phyloP scores from a whole-genome alignment of 305 asterid species.

The Fraxinus floribunda region DNA sequence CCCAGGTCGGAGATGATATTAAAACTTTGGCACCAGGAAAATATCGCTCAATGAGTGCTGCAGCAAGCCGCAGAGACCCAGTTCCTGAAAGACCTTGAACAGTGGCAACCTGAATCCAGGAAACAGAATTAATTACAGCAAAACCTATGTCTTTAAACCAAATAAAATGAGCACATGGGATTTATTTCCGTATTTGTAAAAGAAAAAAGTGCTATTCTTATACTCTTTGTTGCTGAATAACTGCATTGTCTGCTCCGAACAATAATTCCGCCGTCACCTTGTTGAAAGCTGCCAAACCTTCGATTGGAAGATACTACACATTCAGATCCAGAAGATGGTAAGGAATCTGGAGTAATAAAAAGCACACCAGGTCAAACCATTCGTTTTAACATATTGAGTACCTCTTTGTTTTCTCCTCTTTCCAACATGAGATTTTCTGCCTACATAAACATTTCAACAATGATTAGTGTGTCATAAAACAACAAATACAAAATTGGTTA shows the following conservation, averaged over 20 bases:
- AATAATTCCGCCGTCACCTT: constrained; percentile 85
- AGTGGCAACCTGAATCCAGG: constrained; percentile 69
- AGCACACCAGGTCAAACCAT: constrained; percentile 11
- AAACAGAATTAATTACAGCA: constrained; percentile 13
- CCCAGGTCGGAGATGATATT: constrained; percentile 98
- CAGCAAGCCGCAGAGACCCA: constrained; percentile 95
- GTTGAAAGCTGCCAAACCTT: constrained; percentile 95
- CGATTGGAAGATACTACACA: constrained; percentile 89
- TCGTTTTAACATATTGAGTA: constrained; percentile 28
- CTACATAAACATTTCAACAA: constrained; percentile 34
- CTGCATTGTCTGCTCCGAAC: constrained; percentile 73
- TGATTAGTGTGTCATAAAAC: not conserved
- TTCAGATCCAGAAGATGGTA: constrained; percentile 23
- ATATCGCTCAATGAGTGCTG: constrained; percentile 84
- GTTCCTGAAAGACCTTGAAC: constrained; percentile 99
- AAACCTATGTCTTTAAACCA: not conserved
- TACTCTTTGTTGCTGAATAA: constrained; percentile 82
- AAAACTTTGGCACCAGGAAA: constrained; percentile 83
- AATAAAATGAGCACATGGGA: not conserved
- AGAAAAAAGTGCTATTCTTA: constrained; percentile 24
- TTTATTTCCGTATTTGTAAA: constrained; percentile 12
- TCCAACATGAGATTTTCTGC: constrained; percentile 93
- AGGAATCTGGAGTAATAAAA: constrained; percentile 29
- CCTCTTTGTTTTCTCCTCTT: constrained; percentile 94
- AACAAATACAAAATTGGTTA: not conserved